Evolutionary conservation across 2,329 filamentous ascomycete species (phyloP), one percentile per base, ranked within the genome.

Genomic region (Ascochyta koolunga): DNA sequence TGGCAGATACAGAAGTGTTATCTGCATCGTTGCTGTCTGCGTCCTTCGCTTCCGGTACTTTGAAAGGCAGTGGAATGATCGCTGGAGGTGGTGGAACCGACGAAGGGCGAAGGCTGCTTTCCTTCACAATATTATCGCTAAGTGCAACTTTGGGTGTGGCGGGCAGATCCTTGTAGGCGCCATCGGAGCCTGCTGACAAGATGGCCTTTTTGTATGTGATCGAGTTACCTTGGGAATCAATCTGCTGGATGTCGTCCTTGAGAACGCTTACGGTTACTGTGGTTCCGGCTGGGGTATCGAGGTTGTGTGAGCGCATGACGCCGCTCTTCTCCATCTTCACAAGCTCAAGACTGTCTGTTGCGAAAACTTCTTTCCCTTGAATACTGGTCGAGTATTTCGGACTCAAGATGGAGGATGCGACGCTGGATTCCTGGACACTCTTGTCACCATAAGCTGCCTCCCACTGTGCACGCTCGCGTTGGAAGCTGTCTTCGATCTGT

Each of bases 391-490:
- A 71, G 8, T 58, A 67, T 58, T 75, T 77, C 5, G 61, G 69
- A 31, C 65, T 68, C 39, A 60, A 66, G 19, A 66, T 66, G 25
- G 72, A 76, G 18, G 73, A 78, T 19, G 78, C 82, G 25, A 82
- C 72, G 10, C 80, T 83, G 0, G 82, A 88, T 27, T 83, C 80
- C 61, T 67, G 68, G 68, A 37, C 72, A 62, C 22, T 78, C 50
- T 83, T 84, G 58, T 89, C 80, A 0, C 89, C 90, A 62, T 96
- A 95, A 2, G 83, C 79, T 5, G 83, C 83, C 70, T 97, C 93
- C 93, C 93, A 97, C 56, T 86, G 78, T 6, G 78, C 78, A 38
- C 84, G 81, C 56, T 91, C 88, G 5, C 80, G 80, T 10, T 82
- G 80, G 47, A 83, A 87, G n/a, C 78, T 75, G 51, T 83, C 79